A percentile compares a stretch with the other conserved stretches of the same genome.
Conservation (phyloP, 352 stramenopile species). For the Phytopythium mirpurense region DNA sequence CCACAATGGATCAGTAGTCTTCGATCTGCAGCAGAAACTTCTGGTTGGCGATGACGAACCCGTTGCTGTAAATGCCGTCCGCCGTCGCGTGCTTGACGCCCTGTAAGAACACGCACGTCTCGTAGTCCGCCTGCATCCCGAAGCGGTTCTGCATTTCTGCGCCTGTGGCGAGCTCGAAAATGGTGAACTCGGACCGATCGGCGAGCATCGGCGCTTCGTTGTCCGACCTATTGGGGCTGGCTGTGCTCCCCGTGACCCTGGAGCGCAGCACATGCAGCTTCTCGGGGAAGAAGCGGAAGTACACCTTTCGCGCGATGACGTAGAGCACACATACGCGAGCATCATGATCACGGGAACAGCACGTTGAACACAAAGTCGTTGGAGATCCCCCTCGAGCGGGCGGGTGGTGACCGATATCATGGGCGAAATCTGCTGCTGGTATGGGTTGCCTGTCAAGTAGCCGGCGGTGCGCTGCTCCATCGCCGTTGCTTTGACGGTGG, state of each 20-base stretch:
- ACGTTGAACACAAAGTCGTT: conserved; percentile 18
- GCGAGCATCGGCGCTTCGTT: conserved; percentile 20
- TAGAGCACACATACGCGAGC: conserved; percentile 21
- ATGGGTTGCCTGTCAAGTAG: conserved; percentile 9
- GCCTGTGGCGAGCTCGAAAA: conserved; percentile 31
- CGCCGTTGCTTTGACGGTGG: conserved; percentile 10
- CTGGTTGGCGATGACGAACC: conserved; percentile 45
- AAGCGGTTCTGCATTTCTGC: conserved; percentile 22
- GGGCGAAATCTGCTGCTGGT: conserved; percentile 18
- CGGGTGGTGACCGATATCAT: conserved; percentile 27
- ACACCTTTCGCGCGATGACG: conserved; percentile 22
- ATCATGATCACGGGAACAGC: conserved; percentile 28
- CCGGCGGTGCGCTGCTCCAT: conserved; percentile 10
- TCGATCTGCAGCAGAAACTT: conserved; percentile 44
- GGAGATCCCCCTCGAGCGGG: conserved; percentile 15
- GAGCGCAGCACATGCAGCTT: conserved; percentile 9
- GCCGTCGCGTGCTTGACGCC: conserved; percentile 37
- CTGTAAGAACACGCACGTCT: conserved; percentile 38
- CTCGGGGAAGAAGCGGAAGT: conserved; percentile 23
- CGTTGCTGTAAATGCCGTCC: conserved; percentile 55
- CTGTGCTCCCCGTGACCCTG: background rate
- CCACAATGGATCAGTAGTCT: conserved; percentile 29
- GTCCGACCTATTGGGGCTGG: background rate
- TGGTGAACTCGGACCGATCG: conserved; percentile 27
- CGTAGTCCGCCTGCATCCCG: conserved; percentile 31